Evolutionary conservation across 2,329 filamentous ascomycete genomes (phyloP), one percentile per base, ranked within the genome.

Genomic region (Cryphonectria carpinicola): DNA sequence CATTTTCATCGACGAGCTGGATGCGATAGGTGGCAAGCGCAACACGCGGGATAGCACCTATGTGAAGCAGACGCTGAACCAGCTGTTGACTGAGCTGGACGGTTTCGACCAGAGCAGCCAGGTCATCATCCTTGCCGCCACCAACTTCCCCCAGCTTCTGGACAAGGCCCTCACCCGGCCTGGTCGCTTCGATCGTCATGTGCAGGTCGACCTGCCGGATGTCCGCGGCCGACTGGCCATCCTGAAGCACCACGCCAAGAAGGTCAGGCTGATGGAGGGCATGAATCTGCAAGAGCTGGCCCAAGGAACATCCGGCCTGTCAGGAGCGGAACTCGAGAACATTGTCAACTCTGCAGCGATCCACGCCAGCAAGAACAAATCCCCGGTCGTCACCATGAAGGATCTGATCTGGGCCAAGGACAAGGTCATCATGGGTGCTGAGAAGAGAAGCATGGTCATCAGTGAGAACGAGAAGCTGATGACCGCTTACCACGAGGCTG

Each of bases 361-460:
- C 60, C 93, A 92, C 77, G 96, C 96, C n/a, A 97, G 94, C 77
- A 94, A 96, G 80, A 88, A 93, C 75, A 96, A 95, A 82, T 88
- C 92, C 54, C 85, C 85, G 71, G 87, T 91, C 62, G 93, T 99
- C 67, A 87, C 88, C 17, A 92, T 94, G 80, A 82, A 87, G 46
- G 94, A 98, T 78, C 91, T 98, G 74, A 95, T 98, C 76, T 99
- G 95, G 95, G 96, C 96, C 70, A 98, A 97, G 82, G 96, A 99
- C 84, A 96, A 96, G 83, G 93, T 99, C 68, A 92, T 97, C 80
- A 97, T 99, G 94, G 96, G 96, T 52, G 93, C 95, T 2, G 96
- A 99, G 83, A 90, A 92, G 78, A 93, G 91, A 80, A 97, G 92
- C 75, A 94, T 95, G 82, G 88, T 98, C 69, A 95, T 99, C 69